Conservation (phyloP, 441 rosid genomes). For the Jatropha multifida region DNA sequence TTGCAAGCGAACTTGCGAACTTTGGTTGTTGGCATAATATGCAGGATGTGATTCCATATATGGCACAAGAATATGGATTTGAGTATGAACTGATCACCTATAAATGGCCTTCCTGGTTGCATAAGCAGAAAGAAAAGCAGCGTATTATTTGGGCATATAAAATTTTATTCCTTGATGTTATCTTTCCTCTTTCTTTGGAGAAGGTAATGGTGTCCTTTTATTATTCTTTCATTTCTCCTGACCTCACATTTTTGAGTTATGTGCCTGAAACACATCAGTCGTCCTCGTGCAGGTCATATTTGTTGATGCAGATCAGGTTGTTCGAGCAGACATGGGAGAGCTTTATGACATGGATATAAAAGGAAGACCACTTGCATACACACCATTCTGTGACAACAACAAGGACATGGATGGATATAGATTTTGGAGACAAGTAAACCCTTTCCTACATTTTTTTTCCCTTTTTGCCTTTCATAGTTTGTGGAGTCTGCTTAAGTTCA, state of each 20-base stretch:
- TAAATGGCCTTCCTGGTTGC: slow-evolving; percentile 99
- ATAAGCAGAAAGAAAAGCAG: slow-evolving; percentile 99
- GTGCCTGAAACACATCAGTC: not conserved
- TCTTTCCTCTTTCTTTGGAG: slow-evolving; percentile 94
- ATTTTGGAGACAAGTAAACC: slow-evolving; percentile 91
- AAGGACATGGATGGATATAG: slow-evolving; percentile 98
- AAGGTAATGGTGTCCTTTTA: slow-evolving; percentile 50
- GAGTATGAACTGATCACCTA: slow-evolving; percentile 92
- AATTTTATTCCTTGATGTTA: slow-evolving; percentile 96
- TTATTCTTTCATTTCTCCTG: slow-evolving; percentile 13
- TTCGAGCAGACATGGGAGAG: slow-evolving; percentile 97
- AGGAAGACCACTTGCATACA: slow-evolving; percentile 99
- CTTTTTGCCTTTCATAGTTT: not conserved
- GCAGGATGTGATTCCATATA: slow-evolving; percentile 97
- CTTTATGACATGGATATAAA: slow-evolving; percentile 95
- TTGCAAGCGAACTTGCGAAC: slow-evolving; percentile 1
- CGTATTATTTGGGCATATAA: slow-evolving; percentile 99
- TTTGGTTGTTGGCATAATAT: slow-evolving; percentile 19
- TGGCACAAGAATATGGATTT: slow-evolving; percentile 93
- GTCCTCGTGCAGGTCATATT: slow-evolving; percentile 76
- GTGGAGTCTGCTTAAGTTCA: not conserved
- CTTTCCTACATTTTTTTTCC: not conserved
- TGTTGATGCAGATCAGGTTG: slow-evolving; percentile 98
- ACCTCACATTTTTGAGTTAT: slow-evolving; percentile 13
- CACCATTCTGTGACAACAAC: slow-evolving; percentile 98